These are phyloP conservation scores for Colletotrichum acutatum DNA, from an alignment of 2,329 filamentous ascomycete species.

Conservation along the genomic window DNA sequence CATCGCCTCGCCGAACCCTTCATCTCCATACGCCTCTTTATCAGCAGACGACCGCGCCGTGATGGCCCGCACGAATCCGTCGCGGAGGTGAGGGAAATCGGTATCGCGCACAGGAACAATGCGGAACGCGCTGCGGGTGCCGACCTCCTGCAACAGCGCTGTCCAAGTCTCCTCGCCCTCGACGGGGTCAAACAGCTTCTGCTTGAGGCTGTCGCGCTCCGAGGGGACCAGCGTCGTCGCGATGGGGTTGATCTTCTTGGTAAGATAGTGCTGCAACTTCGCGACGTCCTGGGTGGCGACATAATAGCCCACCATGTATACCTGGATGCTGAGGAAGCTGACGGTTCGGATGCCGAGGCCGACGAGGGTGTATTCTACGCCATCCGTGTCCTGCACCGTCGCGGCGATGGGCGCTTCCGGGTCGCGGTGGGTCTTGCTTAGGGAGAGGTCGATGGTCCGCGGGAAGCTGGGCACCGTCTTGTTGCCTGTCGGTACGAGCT, in stretches of 20 bases:
- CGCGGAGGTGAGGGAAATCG: slow-evolving; percentile 91
- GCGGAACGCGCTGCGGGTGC: slow-evolving; percentile 81
- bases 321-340: slow-evolving; percentile 88
- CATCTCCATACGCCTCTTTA: slow-evolving; percentile 69
- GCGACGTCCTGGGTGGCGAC: slow-evolving; percentile 85
- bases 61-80: slow-evolving; percentile 90
- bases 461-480: slow-evolving; percentile 84
- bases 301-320: slow-evolving; percentile 96
- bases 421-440: slow-evolving; percentile 42
- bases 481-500: slow-evolving; percentile 85
- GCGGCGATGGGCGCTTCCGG: slow-evolving; percentile 47
- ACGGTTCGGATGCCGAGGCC: slow-evolving; percentile 91
- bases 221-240: slow-evolving; percentile 85
- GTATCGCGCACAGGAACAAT: slow-evolving; percentile 94
- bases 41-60: slow-evolving; percentile 75
- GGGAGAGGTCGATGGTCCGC: slow-evolving; percentile 72
- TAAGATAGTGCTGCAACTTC: slow-evolving; percentile 80
- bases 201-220: slow-evolving; percentile 81
- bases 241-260: slow-evolving; percentile 78
- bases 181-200: slow-evolving; percentile 74
- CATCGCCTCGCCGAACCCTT: slow-evolving; percentile 80
- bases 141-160: slow-evolving; percentile 71
- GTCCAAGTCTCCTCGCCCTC: slow-evolving; percentile 81
- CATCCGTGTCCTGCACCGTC: slow-evolving; percentile 53
- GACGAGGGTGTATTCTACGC: slow-evolving; percentile 84